Conservation (phyloP, 257 asterid species). For the Solanum clarkiae region DNA sequence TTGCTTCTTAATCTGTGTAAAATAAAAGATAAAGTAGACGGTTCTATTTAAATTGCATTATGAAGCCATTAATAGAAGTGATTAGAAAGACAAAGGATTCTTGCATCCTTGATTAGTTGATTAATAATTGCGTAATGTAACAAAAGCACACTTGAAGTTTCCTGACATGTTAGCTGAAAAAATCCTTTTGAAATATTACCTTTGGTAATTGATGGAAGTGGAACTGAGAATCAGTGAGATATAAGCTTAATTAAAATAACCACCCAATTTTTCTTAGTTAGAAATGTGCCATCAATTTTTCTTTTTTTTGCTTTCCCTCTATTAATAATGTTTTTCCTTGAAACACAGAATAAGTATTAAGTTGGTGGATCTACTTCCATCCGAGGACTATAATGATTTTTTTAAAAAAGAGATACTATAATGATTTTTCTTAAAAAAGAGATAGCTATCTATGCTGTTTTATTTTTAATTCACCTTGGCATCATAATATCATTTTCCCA, state of each 20-base stretch:
- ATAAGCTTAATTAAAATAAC: neutral
- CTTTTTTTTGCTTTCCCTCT: neutral
- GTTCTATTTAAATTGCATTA: neutral
- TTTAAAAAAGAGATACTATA: neutral
- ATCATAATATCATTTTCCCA: neutral
- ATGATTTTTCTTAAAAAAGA: neutral
- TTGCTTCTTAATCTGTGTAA: neutral
- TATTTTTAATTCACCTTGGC: neutral
- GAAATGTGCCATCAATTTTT: neutral
- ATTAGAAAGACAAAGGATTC: neutral
- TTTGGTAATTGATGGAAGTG: neutral
- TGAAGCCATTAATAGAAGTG: neutral
- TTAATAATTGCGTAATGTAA: neutral
- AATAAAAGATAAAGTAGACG: neutral
- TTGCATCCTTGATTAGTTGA: neutral
- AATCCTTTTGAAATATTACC: neutral
- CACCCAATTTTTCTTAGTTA: neutral
- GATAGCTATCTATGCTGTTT: neutral
- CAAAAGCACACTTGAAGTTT: neutral
- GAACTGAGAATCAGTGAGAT: neutral
- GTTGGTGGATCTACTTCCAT: neutral
- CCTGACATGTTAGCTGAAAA: neutral
- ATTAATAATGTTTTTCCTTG: neutral
- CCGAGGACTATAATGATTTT: neutral
- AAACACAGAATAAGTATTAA: neutral